A percentile compares a stretch with the other conserved stretches of the same genome.
phyloP scores from a whole-genome alignment of 306 rosid species.

The Vicia faba region DNA sequence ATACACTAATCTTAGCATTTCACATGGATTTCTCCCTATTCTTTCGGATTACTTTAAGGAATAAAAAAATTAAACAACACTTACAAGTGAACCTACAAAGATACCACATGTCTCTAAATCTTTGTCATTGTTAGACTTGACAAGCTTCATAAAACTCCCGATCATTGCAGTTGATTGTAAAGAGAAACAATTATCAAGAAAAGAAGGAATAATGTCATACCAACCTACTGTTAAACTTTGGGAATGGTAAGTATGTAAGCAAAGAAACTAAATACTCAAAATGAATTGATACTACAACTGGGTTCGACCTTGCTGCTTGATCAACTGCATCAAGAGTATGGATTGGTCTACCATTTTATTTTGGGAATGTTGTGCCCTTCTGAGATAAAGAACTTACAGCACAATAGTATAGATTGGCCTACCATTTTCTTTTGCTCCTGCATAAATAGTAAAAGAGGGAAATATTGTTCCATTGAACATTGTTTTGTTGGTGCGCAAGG shows the following conservation, averaged over 20 bases:
- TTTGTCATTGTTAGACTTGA: slow-evolving; percentile 78
- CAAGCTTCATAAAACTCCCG: slow-evolving; percentile 89
- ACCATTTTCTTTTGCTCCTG: too few relatives aligned
- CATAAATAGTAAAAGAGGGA: too few relatives aligned
- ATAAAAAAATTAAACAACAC: slow-evolving; percentile 41
- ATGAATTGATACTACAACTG: too few relatives aligned
- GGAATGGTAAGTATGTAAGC: slow-evolving; percentile 2
- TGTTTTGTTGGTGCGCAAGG: too few relatives aligned
- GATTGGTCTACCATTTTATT: too few relatives aligned
- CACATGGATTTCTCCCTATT: slow-evolving; percentile 8
- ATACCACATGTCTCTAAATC: slow-evolving; percentile 94
- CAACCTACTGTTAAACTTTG: slow-evolving; percentile 4
- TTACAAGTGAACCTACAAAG: slow-evolving; percentile 92
- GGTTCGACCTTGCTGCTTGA: too few relatives aligned
- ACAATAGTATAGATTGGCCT: too few relatives aligned
- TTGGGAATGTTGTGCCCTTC: too few relatives aligned
- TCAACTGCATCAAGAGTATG: too few relatives aligned
- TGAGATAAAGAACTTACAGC: too few relatives aligned
- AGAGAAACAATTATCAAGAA: slow-evolving; percentile 40
- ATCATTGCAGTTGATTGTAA: slow-evolving; percentile 84
- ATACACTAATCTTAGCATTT: slow-evolving; percentile 7
- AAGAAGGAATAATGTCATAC: slow-evolving; percentile 17
- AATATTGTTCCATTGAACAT: too few relatives aligned
- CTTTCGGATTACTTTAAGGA: slow-evolving; percentile 11
- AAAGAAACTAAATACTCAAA: slow-evolving; percentile 36